Percentiles rank a stretch among this genome's conserved stretches.
phyloP scores from a whole-genome alignment of 495 filamentous ascomycete species.

The Staphylotrichum longicolle region DNA sequence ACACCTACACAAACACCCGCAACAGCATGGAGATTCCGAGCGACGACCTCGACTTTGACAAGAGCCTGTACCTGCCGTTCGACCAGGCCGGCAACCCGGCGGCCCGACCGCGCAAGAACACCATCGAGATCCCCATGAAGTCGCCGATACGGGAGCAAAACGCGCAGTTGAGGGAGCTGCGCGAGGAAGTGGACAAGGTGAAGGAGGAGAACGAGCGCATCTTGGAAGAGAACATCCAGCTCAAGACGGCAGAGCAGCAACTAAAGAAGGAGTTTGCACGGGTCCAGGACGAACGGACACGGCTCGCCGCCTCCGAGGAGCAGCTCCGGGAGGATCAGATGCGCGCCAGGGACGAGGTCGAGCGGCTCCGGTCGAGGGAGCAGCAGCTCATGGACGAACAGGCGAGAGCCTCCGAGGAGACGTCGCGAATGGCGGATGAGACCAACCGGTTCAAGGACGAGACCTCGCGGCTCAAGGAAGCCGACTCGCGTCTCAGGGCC shows the following conservation, averaged over 20 bases:
- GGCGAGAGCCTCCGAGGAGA: slow-evolving; percentile 14
- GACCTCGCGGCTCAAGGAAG: slow-evolving; percentile 14
- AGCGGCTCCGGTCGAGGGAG: slow-evolving; percentile 15
- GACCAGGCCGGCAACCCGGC: slow-evolving; percentile 60
- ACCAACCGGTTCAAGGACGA: slow-evolving; percentile 13
- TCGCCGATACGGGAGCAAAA: slow-evolving; percentile 46
- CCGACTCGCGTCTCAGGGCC: slow-evolving; percentile 25
- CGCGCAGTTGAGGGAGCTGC: slow-evolving; percentile 38
- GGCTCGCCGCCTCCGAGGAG: slow-evolving; percentile 33
- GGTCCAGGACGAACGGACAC: slow-evolving; percentile 23
- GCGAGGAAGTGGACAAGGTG: slow-evolving; percentile 39
- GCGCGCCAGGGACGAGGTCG: slow-evolving; percentile 4
- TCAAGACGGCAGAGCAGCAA: slow-evolving; percentile 26
- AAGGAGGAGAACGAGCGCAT: slow-evolving; percentile 42
- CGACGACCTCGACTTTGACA: slow-evolving; percentile 64
- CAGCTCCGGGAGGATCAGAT: slow-evolving; percentile 35
- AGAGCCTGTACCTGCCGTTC: slow-evolving; percentile 70
- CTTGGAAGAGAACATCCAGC: slow-evolving; percentile 39
- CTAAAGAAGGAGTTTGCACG: slow-evolving; percentile 15
- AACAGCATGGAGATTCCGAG: slow-evolving; percentile 48
- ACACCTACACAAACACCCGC: slow-evolving; percentile 55
- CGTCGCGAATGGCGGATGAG: slow-evolving; percentile 8
- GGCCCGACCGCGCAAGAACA: slow-evolving; percentile 33
- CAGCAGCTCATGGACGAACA: slow-evolving; percentile 18
- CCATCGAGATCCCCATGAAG: slow-evolving; percentile 47